Evolutionary conservation across 345 rosid species (phyloP).

Genomic region (Hypericum perforatum): DNA sequence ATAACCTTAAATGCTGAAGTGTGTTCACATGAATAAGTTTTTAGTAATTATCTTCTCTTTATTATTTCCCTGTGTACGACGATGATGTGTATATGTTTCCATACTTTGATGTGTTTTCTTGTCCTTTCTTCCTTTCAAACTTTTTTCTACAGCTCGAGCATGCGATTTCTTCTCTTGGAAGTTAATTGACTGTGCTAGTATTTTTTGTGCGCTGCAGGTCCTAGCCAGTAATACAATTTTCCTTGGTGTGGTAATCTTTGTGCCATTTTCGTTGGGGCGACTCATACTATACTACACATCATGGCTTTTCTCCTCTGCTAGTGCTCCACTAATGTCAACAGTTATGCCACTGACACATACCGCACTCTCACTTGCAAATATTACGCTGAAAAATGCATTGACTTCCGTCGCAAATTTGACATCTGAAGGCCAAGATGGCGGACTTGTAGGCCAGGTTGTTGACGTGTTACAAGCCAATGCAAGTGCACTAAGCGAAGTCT

Average conservation of each 20-base stretch:
- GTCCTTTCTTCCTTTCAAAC: no score
- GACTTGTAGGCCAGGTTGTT: slow-evolving; percentile 45
- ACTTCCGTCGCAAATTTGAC: slow-evolving; percentile 70
- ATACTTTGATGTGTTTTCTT: no score
- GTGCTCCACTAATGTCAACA: slow-evolving; percentile 52
- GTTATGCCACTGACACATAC: slow-evolving; percentile 57
- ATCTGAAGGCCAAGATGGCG: slow-evolving; percentile 53
- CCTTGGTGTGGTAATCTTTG: slow-evolving; percentile 89
- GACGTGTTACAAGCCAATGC: slow-evolving; percentile 56
- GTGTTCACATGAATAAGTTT: not conserved
- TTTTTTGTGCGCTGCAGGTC: slow-evolving; percentile 52
- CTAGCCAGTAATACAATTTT: slow-evolving; percentile 97
- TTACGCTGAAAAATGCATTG: slow-evolving; percentile 58
- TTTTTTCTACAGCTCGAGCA: no score
- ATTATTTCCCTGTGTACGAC: no score
- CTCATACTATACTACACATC: slow-evolving; percentile 52
- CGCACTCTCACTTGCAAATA: slow-evolving; percentile 63
- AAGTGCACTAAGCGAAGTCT: slow-evolving; percentile 42
- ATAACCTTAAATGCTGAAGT: not conserved
- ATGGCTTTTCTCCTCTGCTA: slow-evolving; percentile 81
- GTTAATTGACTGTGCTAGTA: not conserved
- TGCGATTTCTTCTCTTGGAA: no score
- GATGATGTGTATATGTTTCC: no score
- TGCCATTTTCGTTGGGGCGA: slow-evolving; percentile 91
- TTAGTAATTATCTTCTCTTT: no score